A percentile compares a stretch with the other conserved stretches of the same genome.
Evolutionary conservation across 768 basidiomycete genomes (phyloP).

Genomic region (Tylopilus subfusipes): DNA sequence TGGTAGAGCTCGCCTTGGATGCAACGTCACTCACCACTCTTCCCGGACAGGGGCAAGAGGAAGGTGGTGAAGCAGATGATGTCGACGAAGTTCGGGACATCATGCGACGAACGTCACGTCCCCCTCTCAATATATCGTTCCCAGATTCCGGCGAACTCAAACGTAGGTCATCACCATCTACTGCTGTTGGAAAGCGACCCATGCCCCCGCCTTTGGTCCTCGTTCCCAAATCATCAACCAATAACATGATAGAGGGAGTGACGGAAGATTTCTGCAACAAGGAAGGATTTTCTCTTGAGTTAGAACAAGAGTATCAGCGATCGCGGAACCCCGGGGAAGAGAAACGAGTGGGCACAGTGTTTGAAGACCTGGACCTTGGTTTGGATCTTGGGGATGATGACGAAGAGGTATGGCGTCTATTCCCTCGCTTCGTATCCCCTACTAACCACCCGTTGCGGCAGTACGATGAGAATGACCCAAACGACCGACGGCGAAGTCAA

Average conservation of each 20-base stretch:
- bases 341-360: conserved; percentile 44
- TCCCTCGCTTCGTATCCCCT: neutral
- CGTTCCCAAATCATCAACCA: conserved; percentile 33
- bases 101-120: conserved; percentile 39
- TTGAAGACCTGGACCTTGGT: conserved; percentile 45
- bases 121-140: conserved; percentile 33
- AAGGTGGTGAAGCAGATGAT: conserved; percentile 33
- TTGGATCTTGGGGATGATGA: conserved; percentile 41
- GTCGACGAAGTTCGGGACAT: conserved; percentile 35
- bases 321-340: conserved; percentile 38
- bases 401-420: conserved; percentile 36
- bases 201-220: conserved; percentile 60
- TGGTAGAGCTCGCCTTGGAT: conserved; percentile 52
- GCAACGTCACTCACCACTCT: conserved; percentile 35
- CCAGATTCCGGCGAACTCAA: conserved; percentile 39
- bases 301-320: conserved; percentile 29
- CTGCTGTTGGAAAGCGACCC: conserved; percentile 37
- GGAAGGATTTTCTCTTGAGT: conserved; percentile 22
- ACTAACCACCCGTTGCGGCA: conserved; percentile 29
- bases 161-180: conserved; percentile 36
- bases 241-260: conserved; percentile 29
- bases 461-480: conserved; percentile 69
- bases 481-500: conserved; percentile 74
- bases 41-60: conserved; percentile 24
- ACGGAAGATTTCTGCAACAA: conserved; percentile 14